These are phyloP conservation scores for Arxiozyma telluris DNA, from an alignment of 1,139 yeast species.

Conservation along the genomic window DNA sequence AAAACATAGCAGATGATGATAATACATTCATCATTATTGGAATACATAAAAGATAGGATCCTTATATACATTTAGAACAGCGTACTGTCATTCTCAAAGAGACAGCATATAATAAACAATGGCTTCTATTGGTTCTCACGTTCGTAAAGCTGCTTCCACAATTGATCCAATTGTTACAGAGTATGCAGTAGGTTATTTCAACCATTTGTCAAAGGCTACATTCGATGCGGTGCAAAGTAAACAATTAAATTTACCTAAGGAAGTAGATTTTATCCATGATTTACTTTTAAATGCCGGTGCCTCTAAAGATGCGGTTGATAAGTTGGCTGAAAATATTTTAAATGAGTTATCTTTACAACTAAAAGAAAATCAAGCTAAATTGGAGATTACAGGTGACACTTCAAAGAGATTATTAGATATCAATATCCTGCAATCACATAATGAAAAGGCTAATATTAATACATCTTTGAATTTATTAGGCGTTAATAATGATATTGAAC, in stretches of 20 bases:
- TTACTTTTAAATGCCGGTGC: slow-evolving; percentile 81
- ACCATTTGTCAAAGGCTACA: slow-evolving; percentile 64
- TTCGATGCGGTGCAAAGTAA: slow-evolving; percentile 77
- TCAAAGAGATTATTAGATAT: slow-evolving; percentile 72
- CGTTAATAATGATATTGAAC: slow-evolving; percentile 77
- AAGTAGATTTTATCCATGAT: slow-evolving; percentile 54
- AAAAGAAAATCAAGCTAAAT: slow-evolving; percentile 60
- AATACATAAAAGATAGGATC: too few species aligned
- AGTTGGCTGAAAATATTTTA: slow-evolving; percentile 39
- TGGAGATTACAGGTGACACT: slow-evolving; percentile 65
- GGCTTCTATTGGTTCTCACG: slow-evolving; percentile 39
- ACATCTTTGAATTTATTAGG: slow-evolving; percentile 63
- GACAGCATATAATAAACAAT: slow-evolving; percentile 1
- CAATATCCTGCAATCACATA: slow-evolving; percentile 54
- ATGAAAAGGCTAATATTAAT: slow-evolving; percentile 55
- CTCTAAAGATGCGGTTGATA: slow-evolving; percentile 41
- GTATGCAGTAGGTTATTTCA: slow-evolving; percentile 83
- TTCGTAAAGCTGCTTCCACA: slow-evolving; percentile 83
- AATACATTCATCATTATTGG: too few species aligned
- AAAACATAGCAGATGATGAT: too few species aligned
- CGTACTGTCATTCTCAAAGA: too few species aligned
- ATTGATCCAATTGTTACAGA: slow-evolving; percentile 87
- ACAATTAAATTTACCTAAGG: slow-evolving; percentile 55
- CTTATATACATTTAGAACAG: too few species aligned
- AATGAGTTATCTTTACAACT: slow-evolving; percentile 48